Evolutionary conservation across 805 yeast genomes (phyloP), one percentile per base, ranked within the genome.

Genomic region (Candida namnaoensis): DNA sequence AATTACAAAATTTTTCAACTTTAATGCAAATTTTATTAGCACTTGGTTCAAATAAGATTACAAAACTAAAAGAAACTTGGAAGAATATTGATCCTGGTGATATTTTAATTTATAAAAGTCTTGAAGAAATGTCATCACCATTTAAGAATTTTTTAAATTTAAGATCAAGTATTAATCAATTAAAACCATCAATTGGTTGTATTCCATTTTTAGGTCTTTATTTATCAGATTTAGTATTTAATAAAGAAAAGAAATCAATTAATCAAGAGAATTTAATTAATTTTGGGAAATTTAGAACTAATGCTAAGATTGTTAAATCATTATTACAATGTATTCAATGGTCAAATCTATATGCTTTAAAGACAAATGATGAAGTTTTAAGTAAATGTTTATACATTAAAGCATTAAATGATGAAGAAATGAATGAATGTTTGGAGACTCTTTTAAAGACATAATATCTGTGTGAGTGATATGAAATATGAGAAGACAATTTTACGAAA

Each of bases 151-250:
- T 86, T 57, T 60, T 71, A 39, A 73, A 74, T 41, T 70, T 91
- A 45, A 70, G 97, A 48, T 57, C 71, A 34, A 79, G 78, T 44
- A 69, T 87, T 45, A 74, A 74, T 43, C 76, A 72, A 35, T 66
- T 83, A 38, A 72, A 71, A 42, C 78, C 82, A 23, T 67, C 81
- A 5, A 68, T 67, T 44, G 98, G 98, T 3, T 80, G 95, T 50
- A 78, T 91, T 40, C 98, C 99, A 23, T 91, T 90, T 58, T 76
- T 90, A 41, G 96, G 95, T 1, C 68, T 91, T 28, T 88, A 87
- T 52, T 60, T 91, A 37, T 80, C 90, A 4, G 98, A 91, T 57
- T 68, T 91, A 51, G 77, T 86, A 1, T 76, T 82, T 53, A 88
- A 87, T 57, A 59, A 66, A 30, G 68, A 65, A 41, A 68, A 66